phyloP scores from a whole-genome alignment of 768 basidiomycete species.

The Psilocybe subaeruginosa region DNA sequence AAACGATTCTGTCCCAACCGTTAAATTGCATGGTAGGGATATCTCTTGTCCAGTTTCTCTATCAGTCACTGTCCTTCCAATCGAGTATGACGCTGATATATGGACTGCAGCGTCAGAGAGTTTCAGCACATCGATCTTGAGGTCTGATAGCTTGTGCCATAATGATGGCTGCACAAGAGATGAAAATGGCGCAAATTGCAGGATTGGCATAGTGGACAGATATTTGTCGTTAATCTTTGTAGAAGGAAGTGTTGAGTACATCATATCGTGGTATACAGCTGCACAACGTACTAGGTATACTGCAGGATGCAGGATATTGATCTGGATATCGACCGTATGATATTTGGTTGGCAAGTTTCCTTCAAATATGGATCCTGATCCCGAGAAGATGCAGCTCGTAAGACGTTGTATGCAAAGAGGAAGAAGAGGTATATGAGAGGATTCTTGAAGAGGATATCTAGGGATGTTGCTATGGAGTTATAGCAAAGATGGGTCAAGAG shows the following conservation, averaged over 20 bases:
- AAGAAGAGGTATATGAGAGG: not conserved
- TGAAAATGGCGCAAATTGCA: constrained; percentile 90
- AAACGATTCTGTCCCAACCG: constrained; percentile 69
- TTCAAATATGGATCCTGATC: not conserved
- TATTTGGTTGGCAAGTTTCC: not conserved
- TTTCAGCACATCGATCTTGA: constrained; percentile 91
- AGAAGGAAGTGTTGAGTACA: not conserved
- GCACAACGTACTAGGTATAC: not conserved
- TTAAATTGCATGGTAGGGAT: constrained; percentile 68
- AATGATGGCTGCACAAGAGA: constrained; percentile 89
- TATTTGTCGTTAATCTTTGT: not conserved
- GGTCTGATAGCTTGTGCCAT: constrained; percentile 86
- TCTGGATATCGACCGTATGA: not conserved
- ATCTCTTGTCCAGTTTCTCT: constrained; percentile 76
- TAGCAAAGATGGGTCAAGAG: not conserved
- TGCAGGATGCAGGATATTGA: not conserved
- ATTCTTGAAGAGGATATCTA: not conserved
- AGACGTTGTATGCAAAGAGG: not conserved
- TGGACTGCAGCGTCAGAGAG: constrained; percentile 75
- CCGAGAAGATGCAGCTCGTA: not conserved
- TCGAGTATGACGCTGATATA: constrained; percentile 67
- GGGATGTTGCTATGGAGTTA: not conserved
- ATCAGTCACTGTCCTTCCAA: constrained; percentile 75
- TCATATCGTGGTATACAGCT: not conserved
- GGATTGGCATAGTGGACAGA: constrained; percentile 49